phyloP scores from a whole-genome alignment of 75 land plant genomes.

The Ceratopteris richardii region DNA sequence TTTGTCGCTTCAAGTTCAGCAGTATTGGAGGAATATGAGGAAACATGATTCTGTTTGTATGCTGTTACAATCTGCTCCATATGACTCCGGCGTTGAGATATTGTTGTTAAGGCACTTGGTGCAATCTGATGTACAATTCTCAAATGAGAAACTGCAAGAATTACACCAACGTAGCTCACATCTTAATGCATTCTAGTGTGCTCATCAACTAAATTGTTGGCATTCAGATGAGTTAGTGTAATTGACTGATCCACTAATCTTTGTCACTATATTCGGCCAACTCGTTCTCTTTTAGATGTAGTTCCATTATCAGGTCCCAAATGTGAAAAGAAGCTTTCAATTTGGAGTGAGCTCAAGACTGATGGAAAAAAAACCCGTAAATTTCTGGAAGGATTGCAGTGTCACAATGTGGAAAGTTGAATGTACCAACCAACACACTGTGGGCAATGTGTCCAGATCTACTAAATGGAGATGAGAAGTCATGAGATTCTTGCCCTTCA shows the following conservation, averaged over 20 bases:
- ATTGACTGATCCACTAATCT: not conserved
- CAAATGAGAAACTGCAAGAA: not conserved
- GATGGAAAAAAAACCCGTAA: constrained; percentile 19
- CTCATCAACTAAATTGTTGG: too few relatives aligned
- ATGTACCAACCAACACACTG: too few relatives aligned
- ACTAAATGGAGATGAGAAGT: too few relatives aligned
- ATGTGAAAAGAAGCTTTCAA: not conserved
- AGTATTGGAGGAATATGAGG: too few relatives aligned
- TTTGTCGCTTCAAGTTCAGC: too few relatives aligned
- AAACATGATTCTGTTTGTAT: too few relatives aligned
- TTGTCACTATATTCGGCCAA: too few relatives aligned
- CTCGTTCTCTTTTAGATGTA: too few relatives aligned
- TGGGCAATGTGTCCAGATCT: too few relatives aligned
- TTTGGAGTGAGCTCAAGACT: constrained; percentile 3
- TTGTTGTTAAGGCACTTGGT: constrained; percentile 31
- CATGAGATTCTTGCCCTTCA: too few relatives aligned
- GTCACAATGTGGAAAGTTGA: constrained; percentile 25
- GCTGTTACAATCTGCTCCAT: constrained; percentile 29
- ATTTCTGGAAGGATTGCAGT: constrained; percentile 23
- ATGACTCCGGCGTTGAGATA: constrained; percentile 27
- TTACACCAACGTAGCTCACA: not conserved
- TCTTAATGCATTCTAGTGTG: not conserved
- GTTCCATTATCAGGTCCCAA: not conserved
- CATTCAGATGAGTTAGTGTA: not conserved
- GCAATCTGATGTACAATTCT: constrained; percentile 18